Percentiles rank a stretch among this genome's conserved stretches.
These are phyloP conservation scores for Seminavis robusta DNA, from an alignment of 108 stramenopile genomes.

Conservation along the genomic window DNA sequence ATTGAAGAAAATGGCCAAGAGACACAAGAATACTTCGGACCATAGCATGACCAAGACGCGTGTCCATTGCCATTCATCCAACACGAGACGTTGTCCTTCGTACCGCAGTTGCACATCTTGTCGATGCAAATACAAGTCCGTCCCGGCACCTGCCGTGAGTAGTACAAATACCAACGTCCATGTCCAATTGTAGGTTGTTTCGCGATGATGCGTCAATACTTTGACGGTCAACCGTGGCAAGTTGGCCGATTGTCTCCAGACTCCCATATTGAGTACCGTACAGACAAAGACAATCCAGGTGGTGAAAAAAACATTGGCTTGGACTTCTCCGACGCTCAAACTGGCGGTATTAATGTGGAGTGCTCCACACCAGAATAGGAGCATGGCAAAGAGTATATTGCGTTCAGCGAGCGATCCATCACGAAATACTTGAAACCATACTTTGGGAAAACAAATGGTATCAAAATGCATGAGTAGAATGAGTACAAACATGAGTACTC, in stretches of 20 bases:
- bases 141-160: slow-evolving; percentile 27
- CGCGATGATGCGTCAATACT: slow-evolving; percentile 16
- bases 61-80: slow-evolving; percentile 25
- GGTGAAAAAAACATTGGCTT: slow-evolving; percentile 73
- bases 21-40: slow-evolving; percentile 22
- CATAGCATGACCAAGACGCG: slow-evolving; percentile 27
- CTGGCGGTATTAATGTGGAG: slow-evolving; percentile 47
- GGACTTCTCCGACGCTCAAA: slow-evolving; percentile 56
- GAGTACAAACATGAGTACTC: slow-evolving; percentile 12
- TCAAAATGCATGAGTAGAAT: slow-evolving; percentile 49
- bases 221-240: slow-evolving; percentile 19
- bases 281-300: slow-evolving; percentile 56
- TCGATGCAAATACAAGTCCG: slow-evolving; percentile 40
- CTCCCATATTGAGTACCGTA: slow-evolving; percentile 24
- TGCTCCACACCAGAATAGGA: slow-evolving; percentile 25
- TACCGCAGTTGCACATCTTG: slow-evolving; percentile 14
- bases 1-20: slow-evolving; percentile 26
- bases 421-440: slow-evolving; percentile 40
- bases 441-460: slow-evolving; percentile 38
- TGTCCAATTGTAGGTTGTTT: slow-evolving; percentile 34
- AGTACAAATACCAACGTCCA: slow-evolving; percentile 27
- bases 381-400: slow-evolving; percentile 19
- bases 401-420: slow-evolving; percentile 44
- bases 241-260: slow-evolving; percentile 45
- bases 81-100: slow-evolving; percentile 7